Base-by-base conservation (phyloP, 176 grass and related monocot genomes). In the Tillandsia fasciculata region DNA sequence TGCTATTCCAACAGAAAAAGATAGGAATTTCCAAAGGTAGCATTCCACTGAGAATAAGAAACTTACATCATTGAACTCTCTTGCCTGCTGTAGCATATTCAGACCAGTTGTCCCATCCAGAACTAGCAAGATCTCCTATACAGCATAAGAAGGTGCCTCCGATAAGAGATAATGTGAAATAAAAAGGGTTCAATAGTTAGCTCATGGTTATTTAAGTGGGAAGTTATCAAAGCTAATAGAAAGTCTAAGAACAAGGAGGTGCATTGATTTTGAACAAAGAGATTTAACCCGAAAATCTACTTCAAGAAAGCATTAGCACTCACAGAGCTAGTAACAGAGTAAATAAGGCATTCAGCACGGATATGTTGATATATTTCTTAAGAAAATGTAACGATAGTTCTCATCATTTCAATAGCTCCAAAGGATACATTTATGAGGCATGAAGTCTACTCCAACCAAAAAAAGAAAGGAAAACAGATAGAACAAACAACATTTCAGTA, bases 91-190 rank as follows among this genome's bases (percentile, higher is more conserved):
- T 71, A 99, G 70, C 94, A 99, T 99, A 83, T 99, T 99, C 72
- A 99, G 75, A 65, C 94, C 94, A 61, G 94, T 99, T 22, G 90
- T 99, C 58, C 94, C 94, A 86, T 99, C 94, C 48, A 99, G 77
- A 77, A 99, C 94, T 50, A 93, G 75, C 58, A 90, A 86, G 50
- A 90, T 83, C 82, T 99, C 90, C 94, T 99, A 75, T 17, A 49
- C 24, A 63, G 23, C 33, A 61, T 27, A 50, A 17, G 15, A 58
- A 17, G 12, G 54, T 59, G 14, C 54, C 54, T 59, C 10, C 7
- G 15, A 20, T 61, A 9, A 61, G 8, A 18, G n/a, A 23, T 9
- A 9, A 18, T 61, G 56, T 61, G 22, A 61, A 61, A 42, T 0
- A 42, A 42, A 42, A 42, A 33, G 33, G 33, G 33, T 42, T 42